A percentile compares a stretch with the other conserved stretches of the same genome.
Evolutionary conservation across 768 basidiomycete species (phyloP).

Genomic region (Steccherinum ochraceum): DNA sequence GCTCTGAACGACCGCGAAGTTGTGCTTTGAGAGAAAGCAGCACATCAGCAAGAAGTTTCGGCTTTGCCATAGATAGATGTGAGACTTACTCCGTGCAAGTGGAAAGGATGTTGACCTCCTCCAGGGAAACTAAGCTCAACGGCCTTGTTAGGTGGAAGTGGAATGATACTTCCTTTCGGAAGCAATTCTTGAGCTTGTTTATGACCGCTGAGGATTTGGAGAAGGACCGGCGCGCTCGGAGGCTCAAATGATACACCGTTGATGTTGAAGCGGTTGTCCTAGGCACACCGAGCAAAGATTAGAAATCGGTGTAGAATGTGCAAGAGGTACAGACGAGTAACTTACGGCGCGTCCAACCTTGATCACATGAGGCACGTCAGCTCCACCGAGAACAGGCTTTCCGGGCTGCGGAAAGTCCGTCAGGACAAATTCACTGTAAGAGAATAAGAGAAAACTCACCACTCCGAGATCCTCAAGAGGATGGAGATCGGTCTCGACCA

Average conservation of each 20-base stretch:
- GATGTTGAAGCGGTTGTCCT: slow-evolving; percentile 24
- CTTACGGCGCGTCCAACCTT: slow-evolving; percentile 13
- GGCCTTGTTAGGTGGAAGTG: slow-evolving; percentile 38
- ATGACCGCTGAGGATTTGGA: slow-evolving; percentile 43
- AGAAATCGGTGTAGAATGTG: neutral
- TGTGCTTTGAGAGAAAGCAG: slow-evolving; percentile 29
- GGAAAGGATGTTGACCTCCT: slow-evolving; percentile 33
- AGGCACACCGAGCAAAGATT: neutral
- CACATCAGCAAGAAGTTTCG: neutral
- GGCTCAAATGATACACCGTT: slow-evolving; percentile 26
- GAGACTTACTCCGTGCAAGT: slow-evolving; percentile 36
- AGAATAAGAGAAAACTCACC: slow-evolving; percentile 3
- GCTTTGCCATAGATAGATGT: neutral
- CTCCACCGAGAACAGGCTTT: slow-evolving; percentile 12
- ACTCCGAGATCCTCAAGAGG: slow-evolving; percentile 20
- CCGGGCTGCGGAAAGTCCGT: slow-evolving; percentile 8
- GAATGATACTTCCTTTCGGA: slow-evolving; percentile 36
- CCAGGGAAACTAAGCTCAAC: slow-evolving; percentile 41
- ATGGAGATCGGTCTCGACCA: slow-evolving; percentile 35
- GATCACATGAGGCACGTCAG: slow-evolving; percentile 12
- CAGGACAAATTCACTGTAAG: neutral
- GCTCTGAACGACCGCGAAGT: slow-evolving; percentile 38
- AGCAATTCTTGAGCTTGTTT: slow-evolving; percentile 31
- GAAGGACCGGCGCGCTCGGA: slow-evolving; percentile 38
- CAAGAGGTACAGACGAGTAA: too few species aligned